A percentile compares a stretch with the other conserved stretches of the same genome.
These are phyloP conservation scores for Abelmoschus esculentus DNA, from an alignment of 345 rosid species.

Conservation along the genomic window DNA sequence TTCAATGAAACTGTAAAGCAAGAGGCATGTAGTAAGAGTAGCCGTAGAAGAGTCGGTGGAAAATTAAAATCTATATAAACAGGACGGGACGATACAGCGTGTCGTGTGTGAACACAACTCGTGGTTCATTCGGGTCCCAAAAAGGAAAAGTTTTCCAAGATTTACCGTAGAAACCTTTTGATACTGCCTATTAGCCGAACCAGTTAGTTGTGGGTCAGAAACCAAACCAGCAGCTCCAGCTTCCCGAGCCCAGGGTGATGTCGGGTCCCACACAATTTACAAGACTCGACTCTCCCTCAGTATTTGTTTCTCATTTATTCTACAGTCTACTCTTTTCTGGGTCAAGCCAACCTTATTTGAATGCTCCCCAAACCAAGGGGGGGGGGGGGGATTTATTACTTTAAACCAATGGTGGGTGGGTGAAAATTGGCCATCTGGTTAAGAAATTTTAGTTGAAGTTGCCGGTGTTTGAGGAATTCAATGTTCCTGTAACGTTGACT, in stretches of 20 bases:
- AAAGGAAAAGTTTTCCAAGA: conserved; percentile 1
- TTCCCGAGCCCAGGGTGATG: no score
- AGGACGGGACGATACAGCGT: no score
- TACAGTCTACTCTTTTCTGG: neutral
- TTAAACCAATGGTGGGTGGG: neutral
- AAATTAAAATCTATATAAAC: no score
- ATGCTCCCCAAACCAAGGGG: no score
- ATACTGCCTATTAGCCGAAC: conserved; percentile 3
- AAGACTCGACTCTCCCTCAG: neutral
- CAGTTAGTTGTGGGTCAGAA: neutral
- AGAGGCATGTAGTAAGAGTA: no score
- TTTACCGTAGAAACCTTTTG: neutral
- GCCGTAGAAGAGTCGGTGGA: no score
- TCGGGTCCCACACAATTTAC: neutral
- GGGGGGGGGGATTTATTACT: no score
- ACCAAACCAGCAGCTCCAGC: neutral
- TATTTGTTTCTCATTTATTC: neutral
- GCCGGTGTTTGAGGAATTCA: neutral
- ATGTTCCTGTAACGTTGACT: neutral
- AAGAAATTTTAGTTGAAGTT: neutral
- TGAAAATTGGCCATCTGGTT: neutral
- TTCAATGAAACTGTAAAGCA: no score
- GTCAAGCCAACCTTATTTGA: conserved; percentile 20
- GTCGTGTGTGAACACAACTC: no score
- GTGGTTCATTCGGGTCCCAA: neutral